Percentiles rank a stretch among this genome's conserved stretches.
Evolutionary conservation across 2,329 filamentous ascomycete genomes (phyloP).

Genomic region (Microcyclospora tardicrescens): DNA sequence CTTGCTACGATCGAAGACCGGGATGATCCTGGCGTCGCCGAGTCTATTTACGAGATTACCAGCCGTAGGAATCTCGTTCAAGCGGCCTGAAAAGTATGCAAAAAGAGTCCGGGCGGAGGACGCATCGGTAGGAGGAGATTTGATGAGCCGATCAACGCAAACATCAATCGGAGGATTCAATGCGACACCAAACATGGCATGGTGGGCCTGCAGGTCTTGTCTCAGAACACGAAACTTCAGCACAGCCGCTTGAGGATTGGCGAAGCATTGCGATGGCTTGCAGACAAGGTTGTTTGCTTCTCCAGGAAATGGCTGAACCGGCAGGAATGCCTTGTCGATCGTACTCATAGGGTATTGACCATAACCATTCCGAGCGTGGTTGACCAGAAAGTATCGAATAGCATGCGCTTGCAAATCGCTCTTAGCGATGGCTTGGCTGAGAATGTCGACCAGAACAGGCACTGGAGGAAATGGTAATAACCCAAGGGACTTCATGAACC

Average conservation of each 20-base stretch:
- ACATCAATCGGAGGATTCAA: conserved; percentile 64
- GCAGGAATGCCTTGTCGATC: conserved; percentile 42
- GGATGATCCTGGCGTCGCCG: conserved; percentile 56
- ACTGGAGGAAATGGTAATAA: conserved; percentile 59
- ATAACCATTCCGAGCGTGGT: conserved; percentile 70
- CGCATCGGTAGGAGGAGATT: conserved; percentile 55
- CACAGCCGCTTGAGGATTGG: conserved; percentile 60
- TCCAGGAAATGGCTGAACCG: conserved; percentile 59
- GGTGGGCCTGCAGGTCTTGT: conserved; percentile 65
- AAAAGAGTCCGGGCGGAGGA: conserved; percentile 61
- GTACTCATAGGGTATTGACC: conserved; percentile 45
- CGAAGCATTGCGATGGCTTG: conserved; percentile 65
- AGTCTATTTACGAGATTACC: conserved; percentile 48
- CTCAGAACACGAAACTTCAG: conserved; percentile 71
- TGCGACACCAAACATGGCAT: conserved; percentile 75
- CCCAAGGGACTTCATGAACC: conserved; percentile 61
- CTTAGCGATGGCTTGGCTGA: conserved; percentile 48
- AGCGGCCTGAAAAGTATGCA: conserved; percentile 66
- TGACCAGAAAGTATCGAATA: conserved; percentile 69
- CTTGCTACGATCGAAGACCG: conserved; percentile 34
- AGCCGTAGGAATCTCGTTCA: conserved; percentile 53
- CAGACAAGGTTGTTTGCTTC: conserved; percentile 42
- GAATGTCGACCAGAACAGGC: conserved; percentile 63
- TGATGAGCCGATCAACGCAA: conserved; percentile 61
- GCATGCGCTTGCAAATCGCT: conserved; percentile 53